These are phyloP conservation scores for Kondoa subrosea DNA, from an alignment of 768 basidiomycete genomes.

Conservation along the genomic window DNA sequence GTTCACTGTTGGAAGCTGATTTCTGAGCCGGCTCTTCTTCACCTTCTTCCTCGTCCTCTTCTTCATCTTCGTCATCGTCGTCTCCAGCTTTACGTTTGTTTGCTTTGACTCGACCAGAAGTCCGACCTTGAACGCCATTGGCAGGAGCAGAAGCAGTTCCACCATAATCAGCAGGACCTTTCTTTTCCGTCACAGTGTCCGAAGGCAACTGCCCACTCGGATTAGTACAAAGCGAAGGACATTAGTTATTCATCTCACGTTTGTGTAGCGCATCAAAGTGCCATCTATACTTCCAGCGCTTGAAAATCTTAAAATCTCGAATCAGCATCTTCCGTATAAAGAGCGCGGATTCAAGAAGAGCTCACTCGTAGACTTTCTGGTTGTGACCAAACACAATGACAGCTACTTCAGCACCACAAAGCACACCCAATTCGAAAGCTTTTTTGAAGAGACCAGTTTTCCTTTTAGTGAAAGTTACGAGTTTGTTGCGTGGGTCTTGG, in stretches of 20 bases:
- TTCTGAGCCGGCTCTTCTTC: background rate
- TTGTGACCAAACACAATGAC: conserved; percentile 26
- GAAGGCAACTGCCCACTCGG: background rate
- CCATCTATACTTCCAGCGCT: conserved; percentile 3
- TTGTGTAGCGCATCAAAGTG: background rate
- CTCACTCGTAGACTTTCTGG: conserved; percentile 26
- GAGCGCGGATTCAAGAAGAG: background rate
- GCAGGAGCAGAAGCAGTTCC: background rate
- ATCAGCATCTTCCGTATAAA: background rate
- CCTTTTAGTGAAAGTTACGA: conserved; percentile 28
- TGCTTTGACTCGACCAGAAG: too few species aligned
- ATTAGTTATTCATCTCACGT: background rate
- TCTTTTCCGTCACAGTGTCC: background rate
- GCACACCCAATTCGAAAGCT: conserved; percentile 15
- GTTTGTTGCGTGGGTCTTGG: conserved; percentile 26
- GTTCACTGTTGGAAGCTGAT: background rate
- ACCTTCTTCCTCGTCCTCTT: background rate
- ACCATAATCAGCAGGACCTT: conserved; percentile 4
- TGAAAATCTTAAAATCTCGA: background rate
- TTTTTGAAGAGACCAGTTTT: conserved; percentile 23
- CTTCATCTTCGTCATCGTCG: background rate
- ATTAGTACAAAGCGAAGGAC: background rate
- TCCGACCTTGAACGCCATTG: background rate
- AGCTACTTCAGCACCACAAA: conserved; percentile 27
- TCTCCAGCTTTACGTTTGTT: background rate